Evolutionary conservation across 768 basidiomycete genomes (phyloP), one percentile per base, ranked within the genome.

Genomic region (Collybiopsis luxurians): DNA sequence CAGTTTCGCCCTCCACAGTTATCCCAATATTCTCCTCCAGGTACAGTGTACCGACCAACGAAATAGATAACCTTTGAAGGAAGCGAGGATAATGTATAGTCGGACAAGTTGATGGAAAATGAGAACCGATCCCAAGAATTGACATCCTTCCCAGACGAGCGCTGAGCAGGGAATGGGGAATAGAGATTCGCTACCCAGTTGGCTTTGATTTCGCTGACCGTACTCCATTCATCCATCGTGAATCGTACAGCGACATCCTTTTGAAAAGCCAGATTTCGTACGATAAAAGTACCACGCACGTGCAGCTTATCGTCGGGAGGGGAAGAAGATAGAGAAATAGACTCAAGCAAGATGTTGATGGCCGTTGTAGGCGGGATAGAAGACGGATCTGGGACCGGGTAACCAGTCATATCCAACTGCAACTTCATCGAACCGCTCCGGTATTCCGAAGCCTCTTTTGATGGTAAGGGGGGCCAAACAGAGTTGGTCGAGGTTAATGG

Each of bases 181-280:
- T 77, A 75, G 65, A 79, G 71, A 23, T 79, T 78, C 49, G 57
- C 80, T 68, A 65, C 64, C 59, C 86, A 71, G 45, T 65, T 70
- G n/a, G 79, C 87, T 42, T 70, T 59, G 30, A 97, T 93, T 68
- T 98, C 96, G 42, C 85, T 87, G 0, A 91, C 90, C 2, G 95
- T 98, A 60, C 89, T 84, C 96, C 96, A 98, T 47, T 89, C 85
- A 69, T 98, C 96, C 46, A 96, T 76, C 1, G 96, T 98, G 69
- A 95, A 98, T 1, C 95, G 77, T 0, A 97, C 79, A 0, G 82
- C 85, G 45, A 98, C 87, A 51, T 81, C 78, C 72, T 98, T 98
- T 69, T 90, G 86, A 60, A 90, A 98, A 0, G 90, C 76, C 53
- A 97, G 62, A 68, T 98, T 98, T 61, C 87, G 83, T 19, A 94